Conservation (phyloP, 2,329 filamentous ascomycete species). For the Salinomyces thailandicus region DNA sequence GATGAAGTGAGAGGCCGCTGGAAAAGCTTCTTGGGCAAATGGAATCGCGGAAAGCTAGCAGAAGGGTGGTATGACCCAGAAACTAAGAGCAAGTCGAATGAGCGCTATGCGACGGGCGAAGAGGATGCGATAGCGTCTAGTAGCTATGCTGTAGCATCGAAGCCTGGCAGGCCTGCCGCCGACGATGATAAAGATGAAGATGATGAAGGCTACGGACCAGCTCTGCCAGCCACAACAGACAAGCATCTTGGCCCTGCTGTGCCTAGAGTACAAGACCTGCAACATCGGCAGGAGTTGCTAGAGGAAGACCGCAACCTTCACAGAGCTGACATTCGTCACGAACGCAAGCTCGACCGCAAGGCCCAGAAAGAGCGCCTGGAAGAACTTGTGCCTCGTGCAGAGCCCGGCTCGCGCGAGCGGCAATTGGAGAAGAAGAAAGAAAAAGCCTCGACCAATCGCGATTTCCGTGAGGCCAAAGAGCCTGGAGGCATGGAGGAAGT, state of each 20-base stretch:
- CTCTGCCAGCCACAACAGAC: conserved; percentile 31
- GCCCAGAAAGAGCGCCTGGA: conserved; percentile 64
- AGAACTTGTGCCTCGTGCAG: conserved; percentile 71
- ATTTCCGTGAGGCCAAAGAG: conserved; percentile 54
- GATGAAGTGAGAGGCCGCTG: conserved; percentile 73
- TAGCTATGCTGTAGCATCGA: no score
- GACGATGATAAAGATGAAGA: conserved; percentile 34
- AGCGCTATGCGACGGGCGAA: conserved; percentile 13
- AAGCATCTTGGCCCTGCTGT: conserved; percentile 46
- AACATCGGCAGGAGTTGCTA: conserved; percentile 43
- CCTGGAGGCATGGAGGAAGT: conserved; percentile 44
- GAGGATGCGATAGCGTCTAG: conserved; percentile 1
- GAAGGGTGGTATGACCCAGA: conserved; percentile 89
- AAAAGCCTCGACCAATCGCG: conserved; percentile 59
- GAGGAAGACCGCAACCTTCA: conserved; percentile 40
- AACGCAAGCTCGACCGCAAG: conserved; percentile 54
- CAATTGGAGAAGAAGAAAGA: conserved; percentile 76
- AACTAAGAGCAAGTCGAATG: conserved; percentile 48
- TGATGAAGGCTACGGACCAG: conserved; percentile 48
- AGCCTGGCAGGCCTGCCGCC: background rate
- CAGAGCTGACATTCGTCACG: conserved; percentile 46
- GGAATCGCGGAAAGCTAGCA: conserved; percentile 80
- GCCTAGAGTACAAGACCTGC: conserved; percentile 64
- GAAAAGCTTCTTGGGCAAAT: conserved; percentile 87
- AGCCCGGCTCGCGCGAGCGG: conserved; percentile 71